Evolutionary conservation across 2,329 filamentous ascomycete species (phyloP), one percentile per base, ranked within the genome.

Genomic region (Neonectria neomacrospora): DNA sequence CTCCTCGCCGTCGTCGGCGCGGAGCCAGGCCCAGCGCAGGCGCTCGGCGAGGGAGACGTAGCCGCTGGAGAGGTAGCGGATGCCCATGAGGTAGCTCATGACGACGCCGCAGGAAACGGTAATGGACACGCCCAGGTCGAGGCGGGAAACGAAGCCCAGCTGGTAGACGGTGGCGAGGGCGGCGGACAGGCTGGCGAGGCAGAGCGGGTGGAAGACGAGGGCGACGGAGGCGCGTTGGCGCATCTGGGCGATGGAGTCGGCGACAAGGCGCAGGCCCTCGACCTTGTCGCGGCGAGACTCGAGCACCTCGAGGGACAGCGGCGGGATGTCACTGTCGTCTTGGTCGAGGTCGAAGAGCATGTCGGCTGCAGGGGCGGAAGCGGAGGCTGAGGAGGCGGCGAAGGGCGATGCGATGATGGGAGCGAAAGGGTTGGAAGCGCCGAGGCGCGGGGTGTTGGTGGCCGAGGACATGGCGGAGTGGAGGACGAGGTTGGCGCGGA

Each of bases 161-260:
- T 82, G 81, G 73, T 84, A 83, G 28, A 83, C 75, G 48, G 79
- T 65, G 11, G 76, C 81, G 18, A 88, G 76, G 16, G 78, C 70
- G 11, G 78, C 73, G 42, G 79, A 73, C n/a, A 88, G 78, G 8
- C 82, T 76, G 22, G 82, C 79, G 14, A 89, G 74, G 53, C 83
- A 81, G 23, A 86, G 75, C 0, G 87, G 88, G 78, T 93, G 88
- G 71, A 86, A 86, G 65, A 92, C 81, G 62, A 96, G 80, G 66
- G 86, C 80, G 58, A 81, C 80, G 44, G 88, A 86, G 20, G 91
- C 88, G 9, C 85, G 80, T 75, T 93, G 90, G 65, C 91, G 88
- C 82, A 96, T 93, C 79, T 97, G 91, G 37, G 92, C 91, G 53
- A 96, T 87, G 62, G 90, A 93, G 78, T 95, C 92, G 64, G 93